Percentiles rank a stretch among this genome's conserved stretches.
phyloP scores from a whole-genome alignment of 805 yeast species.

The Starmerella gropengiesseri region DNA sequence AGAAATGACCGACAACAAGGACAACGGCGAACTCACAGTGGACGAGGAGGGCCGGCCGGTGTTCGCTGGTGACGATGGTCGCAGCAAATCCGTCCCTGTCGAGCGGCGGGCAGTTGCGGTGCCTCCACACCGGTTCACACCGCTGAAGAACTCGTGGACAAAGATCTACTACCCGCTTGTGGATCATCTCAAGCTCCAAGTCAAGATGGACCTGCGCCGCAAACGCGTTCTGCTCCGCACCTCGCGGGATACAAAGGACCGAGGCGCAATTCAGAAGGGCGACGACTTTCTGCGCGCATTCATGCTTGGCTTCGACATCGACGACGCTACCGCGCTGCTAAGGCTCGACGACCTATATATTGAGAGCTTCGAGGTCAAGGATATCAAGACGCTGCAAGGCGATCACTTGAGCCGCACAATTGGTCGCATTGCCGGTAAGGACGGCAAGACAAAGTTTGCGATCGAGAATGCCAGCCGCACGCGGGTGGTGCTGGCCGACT shows the following conservation, averaged over 20 bases:
- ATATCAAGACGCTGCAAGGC: conserved; percentile 88
- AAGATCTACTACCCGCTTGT: conserved; percentile 93
- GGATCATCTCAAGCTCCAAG: conserved; percentile 88
- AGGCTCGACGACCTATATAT: conserved; percentile 92
- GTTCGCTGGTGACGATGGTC: conserved; percentile 60
- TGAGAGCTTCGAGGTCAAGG: conserved; percentile 94
- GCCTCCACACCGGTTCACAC: conserved; percentile 96
- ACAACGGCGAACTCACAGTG: conserved; percentile 35
- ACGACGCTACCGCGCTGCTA: conserved; percentile 89
- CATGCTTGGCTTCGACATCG: conserved; percentile 90
- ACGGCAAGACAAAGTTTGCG: conserved; percentile 96
- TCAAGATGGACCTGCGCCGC: conserved; percentile 78
- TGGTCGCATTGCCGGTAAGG: conserved; percentile 99
- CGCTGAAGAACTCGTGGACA: conserved; percentile 80
- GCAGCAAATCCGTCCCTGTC: conserved; percentile 56
- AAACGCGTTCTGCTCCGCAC: conserved; percentile 83
- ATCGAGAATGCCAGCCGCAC: conserved; percentile 98
- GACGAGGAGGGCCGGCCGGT: conserved; percentile 86
- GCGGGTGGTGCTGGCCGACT: conserved; percentile 92
- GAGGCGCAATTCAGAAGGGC: conserved; percentile 93
- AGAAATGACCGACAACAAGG: conserved; percentile 23
- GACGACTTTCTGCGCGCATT: conserved; percentile 95
- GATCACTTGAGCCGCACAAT: conserved; percentile 97
- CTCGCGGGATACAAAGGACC: conserved; percentile 70
- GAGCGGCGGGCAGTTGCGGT: conserved; percentile 85